Evolutionary conservation across 805 yeast genomes (phyloP).

Genomic region (Yamadazyma ubonensis): DNA sequence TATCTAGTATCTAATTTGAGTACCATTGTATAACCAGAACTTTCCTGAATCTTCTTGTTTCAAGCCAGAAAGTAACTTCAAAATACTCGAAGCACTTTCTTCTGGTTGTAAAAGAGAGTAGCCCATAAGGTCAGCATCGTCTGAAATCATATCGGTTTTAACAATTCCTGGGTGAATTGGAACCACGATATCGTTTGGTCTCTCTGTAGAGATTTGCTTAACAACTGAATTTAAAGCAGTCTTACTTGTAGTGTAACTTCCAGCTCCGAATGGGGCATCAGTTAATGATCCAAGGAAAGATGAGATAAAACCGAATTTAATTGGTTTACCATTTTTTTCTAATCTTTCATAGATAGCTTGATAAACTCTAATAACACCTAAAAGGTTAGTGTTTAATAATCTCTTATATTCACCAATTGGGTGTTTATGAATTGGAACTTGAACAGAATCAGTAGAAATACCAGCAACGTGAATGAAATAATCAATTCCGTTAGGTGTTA

Average conservation of each 20-base stretch:
- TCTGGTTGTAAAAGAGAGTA: background rate
- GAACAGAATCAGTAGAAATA: constrained; percentile 1
- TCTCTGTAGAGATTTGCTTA: constrained; percentile 22
- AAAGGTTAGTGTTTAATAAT: background rate
- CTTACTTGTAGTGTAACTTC: constrained; percentile 32
- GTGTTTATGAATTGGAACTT: background rate
- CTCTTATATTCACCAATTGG: background rate
- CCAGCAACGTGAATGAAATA: constrained; percentile 37
- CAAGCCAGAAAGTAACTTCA: too few relatives aligned
- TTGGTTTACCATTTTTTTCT: background rate
- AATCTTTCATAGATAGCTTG: background rate
- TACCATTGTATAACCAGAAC: background rate
- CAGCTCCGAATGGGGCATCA: background rate
- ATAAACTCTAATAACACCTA: constrained; percentile 1
- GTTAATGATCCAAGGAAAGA: constrained; percentile 14
- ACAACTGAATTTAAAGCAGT: constrained; percentile 31
- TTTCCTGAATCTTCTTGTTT: constrained; percentile 2
- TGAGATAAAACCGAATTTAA: constrained; percentile 8
- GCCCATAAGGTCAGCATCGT: too few relatives aligned
- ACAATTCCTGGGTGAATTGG: constrained; percentile 43
- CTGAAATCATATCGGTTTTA: constrained; percentile 31
- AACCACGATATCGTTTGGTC: constrained; percentile 24
- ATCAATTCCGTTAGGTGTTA: constrained; percentile 31
- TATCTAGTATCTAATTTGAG: too few relatives aligned
- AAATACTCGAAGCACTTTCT: background rate